Evolutionary conservation across 1,284 basidiomycete genomes (phyloP), one percentile per base, ranked within the genome.

Genomic region (Cystobasidium slooffiae): DNA sequence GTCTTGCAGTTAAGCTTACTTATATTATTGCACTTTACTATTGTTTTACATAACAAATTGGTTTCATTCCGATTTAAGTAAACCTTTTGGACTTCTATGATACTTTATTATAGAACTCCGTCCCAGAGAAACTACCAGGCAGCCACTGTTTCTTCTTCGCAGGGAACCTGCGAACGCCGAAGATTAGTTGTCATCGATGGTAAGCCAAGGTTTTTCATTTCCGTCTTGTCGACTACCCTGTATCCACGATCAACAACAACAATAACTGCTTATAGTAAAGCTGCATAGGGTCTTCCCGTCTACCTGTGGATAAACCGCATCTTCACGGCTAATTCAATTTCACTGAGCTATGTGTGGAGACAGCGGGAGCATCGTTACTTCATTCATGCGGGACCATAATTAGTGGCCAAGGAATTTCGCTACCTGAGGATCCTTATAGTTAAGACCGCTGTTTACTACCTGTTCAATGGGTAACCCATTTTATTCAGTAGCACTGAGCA

Each of bases 321-420:
- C 79, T 80, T 74, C 76, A 80, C 79, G 78, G 77, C 74, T 76
- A 77, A 78, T 78, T 77, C 78, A 79, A 78, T 79, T 78, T 79
- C 79, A 78, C 78, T 78, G 77, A 79, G 74, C 64, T 76, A 73
- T 75, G 75, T 58, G 62, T 77, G 74, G 78, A 80, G 79, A 80
- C 79, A 79, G 79, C 72, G 70, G 74, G 75, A 56, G 77, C 78
- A 79, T 79, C 78, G 77, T 78, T 76, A 76, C 75, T 77, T 77
- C 77, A 77, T 80, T 79, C 77, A 79, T 78, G 78, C 78, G 78
- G 78, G 78, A 80, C 78, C 79, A 68, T 76, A 80, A 75, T 80
- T 79, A 79, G 75, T 72, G 78, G 77, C 76, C 78, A 79, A 79
- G 77, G 77, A 78, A 79, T 79, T 80, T 80, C 78, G 65, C 58